Evolutionary conservation across 2,329 filamentous ascomycete species (phyloP).

Genomic region (Talaromyces sp.): DNA sequence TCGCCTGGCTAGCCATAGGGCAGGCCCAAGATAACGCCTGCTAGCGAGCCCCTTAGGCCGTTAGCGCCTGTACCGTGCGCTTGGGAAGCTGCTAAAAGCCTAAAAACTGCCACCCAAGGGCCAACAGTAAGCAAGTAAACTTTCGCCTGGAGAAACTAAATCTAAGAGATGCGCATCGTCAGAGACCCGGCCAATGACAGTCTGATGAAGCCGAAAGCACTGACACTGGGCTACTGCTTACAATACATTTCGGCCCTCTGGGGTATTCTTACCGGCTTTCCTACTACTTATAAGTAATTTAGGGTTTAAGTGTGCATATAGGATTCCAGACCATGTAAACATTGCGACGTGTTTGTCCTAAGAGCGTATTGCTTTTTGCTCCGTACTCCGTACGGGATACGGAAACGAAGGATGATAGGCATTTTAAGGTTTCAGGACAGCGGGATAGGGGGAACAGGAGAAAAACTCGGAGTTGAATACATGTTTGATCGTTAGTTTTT

Average conservation of each 20-base stretch:
- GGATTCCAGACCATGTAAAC: background rate
- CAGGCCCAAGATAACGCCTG: background rate
- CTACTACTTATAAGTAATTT: background rate
- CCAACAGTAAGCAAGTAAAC: too few relatives aligned
- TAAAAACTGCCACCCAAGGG: background rate
- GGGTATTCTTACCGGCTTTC: background rate
- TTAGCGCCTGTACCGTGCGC: background rate
- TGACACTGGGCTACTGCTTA: conserved; percentile 1
- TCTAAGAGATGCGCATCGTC: background rate
- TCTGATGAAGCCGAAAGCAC: background rate
- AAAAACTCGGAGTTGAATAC: too few relatives aligned
- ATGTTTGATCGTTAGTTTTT: background rate
- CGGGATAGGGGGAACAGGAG: too few relatives aligned
- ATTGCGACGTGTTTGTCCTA: background rate
- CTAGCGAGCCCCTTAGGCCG: background rate
- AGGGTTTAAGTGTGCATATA: background rate
- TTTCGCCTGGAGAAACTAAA: background rate
- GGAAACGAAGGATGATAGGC: background rate
- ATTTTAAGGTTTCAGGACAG: background rate
- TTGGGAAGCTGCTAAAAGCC: background rate
- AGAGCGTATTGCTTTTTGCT: too few relatives aligned
- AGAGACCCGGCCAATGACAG: background rate
- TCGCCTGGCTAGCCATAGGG: background rate
- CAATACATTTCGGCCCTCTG: conserved; percentile 11
- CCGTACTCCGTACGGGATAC: too few relatives aligned